phyloP scores from a whole-genome alignment of 768 basidiomycete genomes.

The Termitomyces heimii region DNA sequence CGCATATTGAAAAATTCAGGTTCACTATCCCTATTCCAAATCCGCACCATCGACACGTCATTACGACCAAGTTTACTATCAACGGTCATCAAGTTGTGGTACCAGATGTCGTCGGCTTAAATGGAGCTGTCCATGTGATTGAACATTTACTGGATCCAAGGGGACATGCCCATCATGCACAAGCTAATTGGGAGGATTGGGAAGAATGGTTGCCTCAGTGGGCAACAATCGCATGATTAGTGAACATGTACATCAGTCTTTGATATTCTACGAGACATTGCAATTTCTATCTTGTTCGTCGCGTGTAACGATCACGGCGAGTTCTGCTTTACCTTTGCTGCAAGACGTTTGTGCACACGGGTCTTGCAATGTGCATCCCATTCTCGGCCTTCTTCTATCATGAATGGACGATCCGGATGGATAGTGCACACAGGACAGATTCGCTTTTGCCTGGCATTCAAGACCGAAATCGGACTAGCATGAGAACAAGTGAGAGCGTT shows the following conservation, averaged over 20 bases:
- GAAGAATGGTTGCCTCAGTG: conserved; percentile 46
- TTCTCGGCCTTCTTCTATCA: conserved; percentile 48
- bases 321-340: conserved; percentile 17
- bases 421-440: conserved; percentile 61
- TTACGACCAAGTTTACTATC: conserved; percentile 32
- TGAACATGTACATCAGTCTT: background rate
- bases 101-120: conserved; percentile 45
- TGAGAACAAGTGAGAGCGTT: background rate
- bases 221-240: conserved; percentile 22
- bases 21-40: conserved; percentile 32
- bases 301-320: background rate
- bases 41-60: conserved; percentile 19
- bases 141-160: conserved; percentile 36
- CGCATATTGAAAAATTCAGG: conserved; percentile 42
- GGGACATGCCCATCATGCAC: conserved; percentile 10
- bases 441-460: conserved; percentile 50
- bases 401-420: conserved; percentile 53
- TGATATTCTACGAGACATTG: background rate
- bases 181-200: conserved; percentile 31
- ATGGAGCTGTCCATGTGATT: conserved; percentile 53
- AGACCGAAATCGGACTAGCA: conserved; percentile 49
- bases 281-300: background rate
- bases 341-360: conserved; percentile 46
- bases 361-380: conserved; percentile 58
- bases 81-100: conserved; percentile 31